Percentiles rank a stretch among this genome's conserved stretches.
phyloP scores from a whole-genome alignment of 2,329 filamentous ascomycete genomes.

The Apiospora arundinis region DNA sequence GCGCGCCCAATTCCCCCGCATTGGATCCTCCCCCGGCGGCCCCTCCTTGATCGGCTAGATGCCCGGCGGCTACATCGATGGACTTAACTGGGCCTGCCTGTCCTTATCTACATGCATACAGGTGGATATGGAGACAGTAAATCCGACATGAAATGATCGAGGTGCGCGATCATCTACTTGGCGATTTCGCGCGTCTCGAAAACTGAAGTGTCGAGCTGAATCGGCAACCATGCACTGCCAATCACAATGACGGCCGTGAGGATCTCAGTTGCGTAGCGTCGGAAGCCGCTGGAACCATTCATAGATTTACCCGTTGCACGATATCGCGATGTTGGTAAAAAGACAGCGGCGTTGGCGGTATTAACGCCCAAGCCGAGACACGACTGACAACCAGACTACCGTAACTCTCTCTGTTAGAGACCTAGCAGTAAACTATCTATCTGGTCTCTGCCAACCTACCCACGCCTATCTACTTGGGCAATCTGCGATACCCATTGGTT shows the following conservation, averaged over 20 bases:
- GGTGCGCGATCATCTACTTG: no score
- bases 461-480: background rate
- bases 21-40: background rate
- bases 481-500: no score
- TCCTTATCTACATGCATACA: background rate
- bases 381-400: background rate
- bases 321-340: background rate
- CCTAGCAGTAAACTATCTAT: no score
- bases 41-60: constrained; percentile 4
- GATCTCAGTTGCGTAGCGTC: background rate
- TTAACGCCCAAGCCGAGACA: background rate
- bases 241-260: background rate
- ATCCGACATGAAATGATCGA: no score
- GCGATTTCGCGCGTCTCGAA: no score
- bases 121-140: background rate
- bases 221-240: background rate
- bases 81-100: background rate
- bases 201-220: background rate
- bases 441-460: background rate
- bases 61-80: background rate
- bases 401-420: background rate
- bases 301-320: background rate
- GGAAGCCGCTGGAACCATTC: background rate
- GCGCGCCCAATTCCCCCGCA: background rate
- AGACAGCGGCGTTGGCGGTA: background rate